Evolutionary conservation across 2,329 filamentous ascomycete genomes (phyloP), one percentile per base, ranked within the genome.

Genomic region (Ascochyta lentis): DNA sequence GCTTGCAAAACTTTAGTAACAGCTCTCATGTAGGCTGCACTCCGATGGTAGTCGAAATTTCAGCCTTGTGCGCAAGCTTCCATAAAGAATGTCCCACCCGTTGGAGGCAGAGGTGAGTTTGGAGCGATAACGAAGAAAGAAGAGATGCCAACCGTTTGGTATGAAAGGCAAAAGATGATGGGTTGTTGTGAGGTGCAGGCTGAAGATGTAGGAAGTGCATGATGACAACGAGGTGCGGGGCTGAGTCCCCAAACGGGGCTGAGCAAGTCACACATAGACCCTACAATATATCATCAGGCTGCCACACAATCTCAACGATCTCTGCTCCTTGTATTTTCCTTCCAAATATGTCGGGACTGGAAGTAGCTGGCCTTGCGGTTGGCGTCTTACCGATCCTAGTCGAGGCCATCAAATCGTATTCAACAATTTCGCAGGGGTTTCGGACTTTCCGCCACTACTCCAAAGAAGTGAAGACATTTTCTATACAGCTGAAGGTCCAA

Each of bases 301-400:
- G 15, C 35, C 34, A n/a, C 29, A n/a, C 2, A 3, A 9, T 12
- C 2, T 22, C 7, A 1, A 9, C 34, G 3, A 23, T 29, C 8
- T 10, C 12, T 10, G 9, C 1, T n/a, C 2, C 15, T 1, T 10
- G n/a, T n/a, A n/a, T 34, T 8, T 5, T 26, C 33, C 8, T 15
- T 39, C 4, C 24, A 16, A 7, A 1, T 1, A 68, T 68, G 62
- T 62, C 60, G 33, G 62, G 64, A 4, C 19, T 70, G 1, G 67
- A 70, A 33, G 39, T 62, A 9, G 66, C 61, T n/a, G 63, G 65
- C 4, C 39, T 68, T 3, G 59, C 51, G 3, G 60, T 70, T 19
- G 67, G 65, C 10, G 53, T 69, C 4, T 19, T 71, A 4, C 67
- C 67, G 12, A 56, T 69, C 2, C 44, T 71, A 4, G 44, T 69